Percentiles rank a stretch among this genome's conserved stretches.
Evolutionary conservation across 1,139 yeast species (phyloP).

Genomic region (Taiozyma sp.): DNA sequence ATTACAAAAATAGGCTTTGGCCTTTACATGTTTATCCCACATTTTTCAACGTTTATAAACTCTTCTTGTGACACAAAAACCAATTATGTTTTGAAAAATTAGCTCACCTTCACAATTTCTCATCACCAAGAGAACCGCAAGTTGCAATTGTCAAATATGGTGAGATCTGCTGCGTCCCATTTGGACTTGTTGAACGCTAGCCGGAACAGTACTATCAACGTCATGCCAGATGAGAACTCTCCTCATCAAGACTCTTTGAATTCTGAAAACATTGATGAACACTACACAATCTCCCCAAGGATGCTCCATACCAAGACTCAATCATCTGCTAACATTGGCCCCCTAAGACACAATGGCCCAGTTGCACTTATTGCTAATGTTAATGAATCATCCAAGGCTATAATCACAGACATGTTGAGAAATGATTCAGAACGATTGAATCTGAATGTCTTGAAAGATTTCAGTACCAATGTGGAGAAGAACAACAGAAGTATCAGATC

Average conservation of each 20-base stretch:
- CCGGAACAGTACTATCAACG: not conserved
- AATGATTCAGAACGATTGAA: not conserved
- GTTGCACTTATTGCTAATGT: not conserved
- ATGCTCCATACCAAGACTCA: not conserved
- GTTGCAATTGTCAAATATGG: not conserved
- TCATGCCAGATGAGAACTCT: constrained; percentile 3
- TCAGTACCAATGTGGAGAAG: not conserved
- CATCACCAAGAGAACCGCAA: not conserved
- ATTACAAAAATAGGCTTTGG: not conserved
- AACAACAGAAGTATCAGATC: not conserved
- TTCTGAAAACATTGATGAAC: not conserved
- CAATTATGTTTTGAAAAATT: not conserved
- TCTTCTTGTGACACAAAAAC: not conserved
- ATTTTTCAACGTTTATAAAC: not conserved
- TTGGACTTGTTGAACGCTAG: not conserved
- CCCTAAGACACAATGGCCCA: not conserved
- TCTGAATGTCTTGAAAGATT: not conserved
- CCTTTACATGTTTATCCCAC: not conserved
- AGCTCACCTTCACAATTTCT: not conserved
- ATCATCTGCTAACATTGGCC: not conserved
- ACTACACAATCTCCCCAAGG: not conserved
- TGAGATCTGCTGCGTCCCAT: not conserved
- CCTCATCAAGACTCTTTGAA: not conserved
- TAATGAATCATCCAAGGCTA: not conserved
- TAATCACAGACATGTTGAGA: not conserved